Conservation (phyloP, 2,329 filamentous ascomycete species). For the Penicillium sp. region DNA sequence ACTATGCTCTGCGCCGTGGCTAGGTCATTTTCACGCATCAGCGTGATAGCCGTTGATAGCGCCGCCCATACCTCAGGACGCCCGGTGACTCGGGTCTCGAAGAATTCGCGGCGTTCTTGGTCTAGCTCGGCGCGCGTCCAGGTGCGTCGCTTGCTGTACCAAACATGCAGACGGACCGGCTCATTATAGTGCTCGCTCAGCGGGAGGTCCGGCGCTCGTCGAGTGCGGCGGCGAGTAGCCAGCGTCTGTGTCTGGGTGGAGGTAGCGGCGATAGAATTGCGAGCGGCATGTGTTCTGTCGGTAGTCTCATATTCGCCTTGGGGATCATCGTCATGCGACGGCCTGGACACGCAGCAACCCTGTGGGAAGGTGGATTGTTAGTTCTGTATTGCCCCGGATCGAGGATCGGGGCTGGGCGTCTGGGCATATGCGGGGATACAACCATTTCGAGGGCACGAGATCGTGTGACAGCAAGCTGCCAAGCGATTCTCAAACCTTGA, state of each 20-base stretch:
- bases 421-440: neutral
- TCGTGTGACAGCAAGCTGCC: conserved; percentile 9
- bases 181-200: conserved; percentile 65
- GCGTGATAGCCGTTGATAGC: conserved; percentile 64
- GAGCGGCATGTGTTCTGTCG: conserved; percentile 23
- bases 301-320: conserved; percentile 24
- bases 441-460: neutral
- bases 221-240: conserved; percentile 15
- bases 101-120: conserved; percentile 76
- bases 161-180: conserved; percentile 64
- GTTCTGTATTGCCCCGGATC: neutral
- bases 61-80: conserved; percentile 77
- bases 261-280: conserved; percentile 13
- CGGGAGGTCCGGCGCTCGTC: conserved; percentile 25
- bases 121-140: conserved; percentile 72
- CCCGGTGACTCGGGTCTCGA: conserved; percentile 82
- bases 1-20: conserved; percentile 77
- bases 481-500: neutral
- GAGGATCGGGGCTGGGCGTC: neutral
- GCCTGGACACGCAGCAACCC: conserved; percentile 42
- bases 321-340: conserved; percentile 30
- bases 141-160: conserved; percentile 60
- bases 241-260: conserved; percentile 9
- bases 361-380: conserved; percentile 16
- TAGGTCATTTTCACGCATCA: conserved; percentile 63